Base-by-base conservation (phyloP, 306 rosid species). In the Chamaecrista fasciculata region DNA sequence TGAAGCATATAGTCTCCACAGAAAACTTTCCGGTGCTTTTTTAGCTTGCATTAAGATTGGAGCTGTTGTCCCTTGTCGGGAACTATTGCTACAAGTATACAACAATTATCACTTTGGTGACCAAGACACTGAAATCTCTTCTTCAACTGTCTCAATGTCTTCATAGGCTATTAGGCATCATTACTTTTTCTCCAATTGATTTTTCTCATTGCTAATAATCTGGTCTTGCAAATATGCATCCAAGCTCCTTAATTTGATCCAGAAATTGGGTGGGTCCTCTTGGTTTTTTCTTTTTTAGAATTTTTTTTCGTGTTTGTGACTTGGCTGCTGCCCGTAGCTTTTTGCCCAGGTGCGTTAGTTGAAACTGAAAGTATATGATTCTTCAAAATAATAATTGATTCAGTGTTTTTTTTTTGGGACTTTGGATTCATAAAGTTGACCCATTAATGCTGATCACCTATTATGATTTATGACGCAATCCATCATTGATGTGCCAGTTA, bases 1-100 rank as follows among this genome's bases (percentile, higher is more conserved):
- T 70, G 97, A 91, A 80, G 97, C 82, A 15, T 94, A 94, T 77
- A 94, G 99, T 80, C 95, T 94, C 60, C 99, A 94, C 69, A 92
- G 97, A 70, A 90, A 94, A 78, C 92, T 90, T 67, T 89, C 99
- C 4, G 92, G 97, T 46, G 91, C 97, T 53, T 94, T 94, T 73
- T 75, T 90, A 83, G 99, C 96, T 51, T 94, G 99, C 83, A 82
- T 94, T 55, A 94, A 91, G 86, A 84, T 88, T 55, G 91, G 95
- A 66, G 92, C 97, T 24, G 86, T 87, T 67, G 95, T 94, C 57
- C 96, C 97, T 6, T 94, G 98, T 53, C 83, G 91, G 84, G 91
- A 94, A 31, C 71, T 94, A 46, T 81, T 94, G 67, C 86, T 90
- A 19, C 60, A 90, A 60, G 66, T 90, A 20, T 79, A 85, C 63